Conservation (phyloP, 148 eudicot genomes). For the Chenopodium album region DNA sequence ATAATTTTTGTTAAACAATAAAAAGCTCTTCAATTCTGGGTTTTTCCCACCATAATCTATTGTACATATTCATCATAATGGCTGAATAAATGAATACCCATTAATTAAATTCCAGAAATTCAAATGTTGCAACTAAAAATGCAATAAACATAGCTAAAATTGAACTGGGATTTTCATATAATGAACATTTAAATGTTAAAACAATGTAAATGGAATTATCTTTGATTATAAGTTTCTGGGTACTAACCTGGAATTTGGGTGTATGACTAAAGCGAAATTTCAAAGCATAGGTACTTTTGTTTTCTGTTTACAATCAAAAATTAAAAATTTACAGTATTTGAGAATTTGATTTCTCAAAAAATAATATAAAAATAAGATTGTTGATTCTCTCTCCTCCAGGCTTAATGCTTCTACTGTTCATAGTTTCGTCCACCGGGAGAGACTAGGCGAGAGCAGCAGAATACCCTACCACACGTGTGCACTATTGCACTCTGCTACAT, state of each 20-base stretch:
- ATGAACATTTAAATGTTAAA: constrained; percentile 1
- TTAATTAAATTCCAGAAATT: background rate
- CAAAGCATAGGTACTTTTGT: background rate
- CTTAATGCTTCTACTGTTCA: background rate
- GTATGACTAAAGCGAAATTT: background rate
- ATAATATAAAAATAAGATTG: background rate
- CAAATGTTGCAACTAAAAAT: background rate
- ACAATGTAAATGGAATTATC: background rate
- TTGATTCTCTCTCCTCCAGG: background rate
- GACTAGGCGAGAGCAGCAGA: background rate
- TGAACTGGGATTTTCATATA: background rate
- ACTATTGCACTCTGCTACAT: background rate
- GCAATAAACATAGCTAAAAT: no score
- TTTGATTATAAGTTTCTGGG: background rate
- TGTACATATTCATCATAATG: background rate
- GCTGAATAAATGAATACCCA: background rate
- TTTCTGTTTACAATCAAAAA: background rate
- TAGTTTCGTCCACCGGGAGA: constrained; percentile 12
- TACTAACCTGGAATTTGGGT: constrained; percentile 17
- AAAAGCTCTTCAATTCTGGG: background rate
- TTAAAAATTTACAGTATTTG: background rate
- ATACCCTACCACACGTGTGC: constrained; percentile 24
- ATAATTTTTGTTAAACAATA: no score
- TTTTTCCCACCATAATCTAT: background rate
- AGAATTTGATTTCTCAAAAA: background rate